Conservation (phyloP, 2,329 filamentous ascomycete species). For the Aspergillus sp. region DNA sequence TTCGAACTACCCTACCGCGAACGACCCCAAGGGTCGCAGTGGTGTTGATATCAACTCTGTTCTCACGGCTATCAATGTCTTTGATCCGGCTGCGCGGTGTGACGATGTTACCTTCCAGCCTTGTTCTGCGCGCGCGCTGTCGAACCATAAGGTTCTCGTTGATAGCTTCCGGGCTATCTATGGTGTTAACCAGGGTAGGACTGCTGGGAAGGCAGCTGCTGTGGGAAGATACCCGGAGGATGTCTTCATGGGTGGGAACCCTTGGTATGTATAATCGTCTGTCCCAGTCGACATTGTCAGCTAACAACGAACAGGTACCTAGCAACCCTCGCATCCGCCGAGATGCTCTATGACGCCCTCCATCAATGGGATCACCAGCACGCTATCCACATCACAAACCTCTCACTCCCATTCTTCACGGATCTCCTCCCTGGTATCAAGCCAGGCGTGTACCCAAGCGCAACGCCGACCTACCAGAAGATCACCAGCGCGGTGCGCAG, state of each 20-base stretch:
- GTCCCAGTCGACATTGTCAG: not conserved
- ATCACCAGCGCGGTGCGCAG: conserved; percentile 53
- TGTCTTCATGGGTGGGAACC: conserved; percentile 66
- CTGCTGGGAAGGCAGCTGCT: conserved; percentile 24
- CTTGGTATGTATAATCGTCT: conserved; percentile 58
- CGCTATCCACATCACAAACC: conserved; percentile 55
- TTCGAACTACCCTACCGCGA: conserved; percentile 51
- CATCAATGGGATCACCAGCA: conserved; percentile 60
- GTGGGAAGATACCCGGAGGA: conserved; percentile 62
- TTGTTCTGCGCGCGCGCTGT: conserved; percentile 58
- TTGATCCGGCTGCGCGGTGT: conserved; percentile 20
- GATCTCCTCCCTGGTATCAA: conserved; percentile 54
- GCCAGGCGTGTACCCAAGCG: conserved; percentile 57
- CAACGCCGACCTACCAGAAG: conserved; percentile 44
- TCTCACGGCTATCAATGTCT: conserved; percentile 35
- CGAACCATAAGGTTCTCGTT: conserved; percentile 67
- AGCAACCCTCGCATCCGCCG: conserved; percentile 62
- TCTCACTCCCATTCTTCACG: conserved; percentile 64
- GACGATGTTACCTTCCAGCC: conserved; percentile 61
- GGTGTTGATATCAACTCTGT: conserved; percentile 67
- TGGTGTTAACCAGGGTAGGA: conserved; percentile 39
- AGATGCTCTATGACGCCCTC: conserved; percentile 68
- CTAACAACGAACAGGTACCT: conserved; percentile 11
- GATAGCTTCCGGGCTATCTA: conserved; percentile 69
- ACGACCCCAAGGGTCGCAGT: conserved; percentile 47